Evolutionary conservation across 331 rosid genomes (phyloP), one percentile per base, ranked within the genome.

Genomic region (Acacia pycnantha): DNA sequence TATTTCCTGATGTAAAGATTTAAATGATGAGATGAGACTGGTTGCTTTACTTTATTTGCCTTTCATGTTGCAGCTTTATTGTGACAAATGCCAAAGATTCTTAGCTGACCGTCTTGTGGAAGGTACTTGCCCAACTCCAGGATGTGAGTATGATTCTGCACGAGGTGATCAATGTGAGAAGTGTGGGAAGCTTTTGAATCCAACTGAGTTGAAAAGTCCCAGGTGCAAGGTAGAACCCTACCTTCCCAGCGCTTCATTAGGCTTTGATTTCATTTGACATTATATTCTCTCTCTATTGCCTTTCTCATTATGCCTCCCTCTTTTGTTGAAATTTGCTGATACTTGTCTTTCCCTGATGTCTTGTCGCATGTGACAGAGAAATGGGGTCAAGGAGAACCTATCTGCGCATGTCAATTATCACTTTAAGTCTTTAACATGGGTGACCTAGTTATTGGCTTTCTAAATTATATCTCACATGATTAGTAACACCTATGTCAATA

Each of bases 121-220:
- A 90, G 98, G 98, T 77, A 78, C 47, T 44, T 93, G 98, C 80
- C 98, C 97, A 0, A 89, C 91, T 22, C 87, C 48, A 2, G 94
- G 95, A 18, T 94, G 98, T 41, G 94, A 87, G 53, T 91, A 93
- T 82, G 90, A 88, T 84, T 93, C 97, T 27, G 99, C 97, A n/a
- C 86, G 92, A 46, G 98, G 98, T 43, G 97, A 95, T 73, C 98
- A 95, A 69, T 92, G 99, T 82, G 99, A 95, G 79, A 92, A 95
- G 79, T 95, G 99, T 66, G 96, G 98, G 50, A 93, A 92, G 82
- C 97, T 95, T 81, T 87, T 92, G 76, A 93, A 95, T 82, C 98
- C 98, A n/a, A 92, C 98, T 10, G 99, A 95, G 61, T 81, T 95
- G 85, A 90, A 85, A 78, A 81, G 81, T 83, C 99, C 97, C 2